Percentiles rank a stretch among this genome's conserved stretches.
These are phyloP conservation scores for Trichoderma atrobrunneum DNA, from an alignment of 2,329 filamentous ascomycete species.

Conservation along the genomic window DNA sequence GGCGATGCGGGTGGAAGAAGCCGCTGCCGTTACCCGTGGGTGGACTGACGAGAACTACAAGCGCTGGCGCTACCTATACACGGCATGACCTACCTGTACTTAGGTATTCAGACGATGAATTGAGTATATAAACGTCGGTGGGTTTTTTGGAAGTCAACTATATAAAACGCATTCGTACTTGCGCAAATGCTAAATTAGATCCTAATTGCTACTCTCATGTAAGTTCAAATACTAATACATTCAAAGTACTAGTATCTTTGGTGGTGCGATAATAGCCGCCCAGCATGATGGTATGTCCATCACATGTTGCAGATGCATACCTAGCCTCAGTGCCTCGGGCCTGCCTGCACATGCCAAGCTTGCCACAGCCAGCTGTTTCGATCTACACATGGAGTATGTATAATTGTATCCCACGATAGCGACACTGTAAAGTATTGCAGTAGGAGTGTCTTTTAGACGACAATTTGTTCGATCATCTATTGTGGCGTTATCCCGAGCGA, in stretches of 20 bases:
- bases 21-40: conserved; percentile 33
- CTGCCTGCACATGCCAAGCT: not conserved
- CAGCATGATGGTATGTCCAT: not conserved
- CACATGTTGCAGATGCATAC: not conserved
- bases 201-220: not conserved
- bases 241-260: not conserved
- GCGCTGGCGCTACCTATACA: conserved; percentile 34
- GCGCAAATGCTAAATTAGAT: not conserved
- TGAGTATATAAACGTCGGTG: not conserved
- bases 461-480: not conserved
- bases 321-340: not conserved
- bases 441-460: not conserved
- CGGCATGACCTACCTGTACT: not conserved
- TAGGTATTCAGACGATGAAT: not conserved
- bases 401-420: not conserved
- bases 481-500: not conserved
- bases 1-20: conserved; percentile 34
- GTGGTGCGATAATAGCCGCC: not conserved
- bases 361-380: not conserved
- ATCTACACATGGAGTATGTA: not conserved
- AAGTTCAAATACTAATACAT: not conserved
- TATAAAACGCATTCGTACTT: not conserved
- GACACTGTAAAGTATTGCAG: not conserved
- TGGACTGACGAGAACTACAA: conserved; percentile 36
- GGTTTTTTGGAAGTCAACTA: not conserved